These are phyloP conservation scores for Debaryomyces subglobosus DNA, from an alignment of 1,139 yeast species.

Conservation along the genomic window DNA sequence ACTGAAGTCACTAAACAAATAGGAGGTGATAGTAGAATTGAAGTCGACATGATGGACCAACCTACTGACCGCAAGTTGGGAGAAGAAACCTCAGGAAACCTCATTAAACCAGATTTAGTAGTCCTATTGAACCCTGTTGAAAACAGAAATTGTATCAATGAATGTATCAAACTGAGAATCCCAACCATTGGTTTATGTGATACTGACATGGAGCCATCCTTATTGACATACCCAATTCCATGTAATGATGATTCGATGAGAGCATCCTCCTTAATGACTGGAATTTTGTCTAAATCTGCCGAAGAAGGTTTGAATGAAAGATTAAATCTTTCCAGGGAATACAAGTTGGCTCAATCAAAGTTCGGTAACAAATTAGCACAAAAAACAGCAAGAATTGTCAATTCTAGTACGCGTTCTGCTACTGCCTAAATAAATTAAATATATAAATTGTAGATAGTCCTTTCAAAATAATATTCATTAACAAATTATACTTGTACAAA, in stretches of 20 bases:
- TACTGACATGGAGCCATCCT: conserved; percentile 88
- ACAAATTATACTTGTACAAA: neutral
- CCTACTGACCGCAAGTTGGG: conserved; percentile 61
- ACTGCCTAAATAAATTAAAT: conserved; percentile 2
- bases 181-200: conserved; percentile 96
- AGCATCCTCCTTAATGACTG: conserved; percentile 75
- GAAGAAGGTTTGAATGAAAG: conserved; percentile 71
- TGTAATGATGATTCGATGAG: conserved; percentile 94
- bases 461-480: conserved; percentile 6
- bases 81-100: conserved; percentile 42
- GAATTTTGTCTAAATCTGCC: conserved; percentile 85
- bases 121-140: conserved; percentile 88
- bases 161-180: conserved; percentile 78
- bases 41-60: conserved; percentile 41
- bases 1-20: conserved; percentile 76
- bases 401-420: conserved; percentile 5
- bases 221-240: conserved; percentile 92
- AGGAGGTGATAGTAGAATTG: conserved; percentile 58
- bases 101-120: conserved; percentile 85
- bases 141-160: conserved; percentile 77
- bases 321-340: conserved; percentile 37
- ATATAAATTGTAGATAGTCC: conserved; percentile 10
- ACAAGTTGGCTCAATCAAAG: conserved; percentile 21
- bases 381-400: conserved; percentile 6
- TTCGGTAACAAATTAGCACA: conserved; percentile 6